Conservation (phyloP, 169 alveolate genomes). For the Amoebophrya sp. region DNA sequence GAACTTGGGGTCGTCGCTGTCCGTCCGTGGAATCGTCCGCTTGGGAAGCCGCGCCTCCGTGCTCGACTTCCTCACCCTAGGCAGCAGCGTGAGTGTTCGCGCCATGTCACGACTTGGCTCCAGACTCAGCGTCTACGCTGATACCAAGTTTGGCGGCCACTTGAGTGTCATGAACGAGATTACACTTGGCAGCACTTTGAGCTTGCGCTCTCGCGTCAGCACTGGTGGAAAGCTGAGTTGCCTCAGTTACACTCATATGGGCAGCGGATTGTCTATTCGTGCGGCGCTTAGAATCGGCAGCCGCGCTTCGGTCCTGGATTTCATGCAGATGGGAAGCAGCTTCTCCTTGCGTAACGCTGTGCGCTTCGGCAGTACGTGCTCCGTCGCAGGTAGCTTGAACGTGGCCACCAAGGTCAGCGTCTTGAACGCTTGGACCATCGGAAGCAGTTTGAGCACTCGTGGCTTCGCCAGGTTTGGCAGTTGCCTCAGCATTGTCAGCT, state of each 20-base stretch:
- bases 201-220: neutral
- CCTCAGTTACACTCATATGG: neutral
- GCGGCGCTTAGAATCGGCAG: neutral
- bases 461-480: neutral
- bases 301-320: slow-evolving; percentile 5
- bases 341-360: neutral
- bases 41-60: neutral
- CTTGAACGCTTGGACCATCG: neutral
- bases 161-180: neutral
- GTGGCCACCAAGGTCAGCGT: neutral
- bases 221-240: neutral
- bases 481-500: neutral
- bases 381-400: neutral
- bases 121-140: neutral
- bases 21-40: neutral
- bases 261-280: neutral
- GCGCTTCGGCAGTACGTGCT: neutral
- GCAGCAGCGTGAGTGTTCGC: neutral
- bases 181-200: neutral
- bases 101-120: neutral
- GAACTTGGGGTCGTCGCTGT: neutral
- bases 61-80: neutral
- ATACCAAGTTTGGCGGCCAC: neutral
- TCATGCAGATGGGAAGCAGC: neutral
- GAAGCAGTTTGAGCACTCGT: neutral